Base-by-base conservation (phyloP, 306 rosid genomes). In the Inga laurina region DNA sequence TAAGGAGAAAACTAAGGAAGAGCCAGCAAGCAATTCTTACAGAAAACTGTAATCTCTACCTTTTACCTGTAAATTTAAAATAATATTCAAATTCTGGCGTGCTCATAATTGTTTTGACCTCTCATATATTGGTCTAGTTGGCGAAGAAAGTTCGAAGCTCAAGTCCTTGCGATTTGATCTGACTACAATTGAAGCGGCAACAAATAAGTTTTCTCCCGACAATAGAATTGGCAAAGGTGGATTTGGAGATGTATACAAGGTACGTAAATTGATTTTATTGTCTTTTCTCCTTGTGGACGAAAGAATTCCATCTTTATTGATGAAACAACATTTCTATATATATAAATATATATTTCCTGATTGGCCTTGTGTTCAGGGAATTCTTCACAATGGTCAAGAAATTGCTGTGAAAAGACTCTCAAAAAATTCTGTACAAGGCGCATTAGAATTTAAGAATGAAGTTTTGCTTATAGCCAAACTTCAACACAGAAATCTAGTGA, bases 401-500 rank as follows among this genome's bases (percentile, higher is more conserved):
- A 24, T 86, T 69, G 89, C 86, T 13, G 79, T 82, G 0, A 82
- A 86, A 30, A 86, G 76, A 37, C 82, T 86, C 6, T 68, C 62
- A 6, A 72, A 16, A 59, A 39, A 8, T 62, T 86, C 86, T 21
- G 7, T 3, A 1, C 86, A 86, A 79, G 86, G 84, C 21, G n/a
- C 72, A 19, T 2, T 37, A 0, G 86, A 86, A 35, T 86, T 82
- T 2, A 82, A 75, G 43, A 86, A 82, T 34, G 89, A 86, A 39
- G 34, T 82, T 61, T 62, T 86, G 7, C 10, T 82, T 1, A 75
- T 82, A 30, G 82, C 82, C 24, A 51, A 79, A 41, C 75, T 39
- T 68, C 86, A 82, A 61, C 89, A 86, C 6, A 82, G 54, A 18
- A 82, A 86, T 39, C 43, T 86, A 13, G 86, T 86, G 21, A 4